phyloP scores from a whole-genome alignment of 164 flowering plant genomes.

The Platanus orientalis region DNA sequence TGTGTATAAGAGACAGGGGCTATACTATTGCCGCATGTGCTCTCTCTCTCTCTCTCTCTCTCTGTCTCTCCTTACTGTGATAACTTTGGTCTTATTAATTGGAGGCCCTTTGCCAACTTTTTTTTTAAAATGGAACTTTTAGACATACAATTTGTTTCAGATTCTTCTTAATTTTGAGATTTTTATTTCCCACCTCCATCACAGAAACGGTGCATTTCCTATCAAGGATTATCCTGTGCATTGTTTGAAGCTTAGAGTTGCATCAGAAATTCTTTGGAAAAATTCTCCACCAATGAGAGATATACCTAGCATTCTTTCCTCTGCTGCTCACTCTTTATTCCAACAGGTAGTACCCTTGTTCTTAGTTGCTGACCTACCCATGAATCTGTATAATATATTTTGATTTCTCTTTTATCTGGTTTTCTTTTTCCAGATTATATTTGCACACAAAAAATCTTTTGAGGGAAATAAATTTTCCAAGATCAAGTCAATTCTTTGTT shows the following conservation, averaged over 20 bases:
- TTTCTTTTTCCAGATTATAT: conserved; percentile 50
- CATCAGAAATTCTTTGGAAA: conserved; percentile 56
- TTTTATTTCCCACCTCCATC: background rate
- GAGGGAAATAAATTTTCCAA: conserved; percentile 35
- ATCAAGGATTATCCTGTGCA: conserved; percentile 50
- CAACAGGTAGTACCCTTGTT: conserved; percentile 45
- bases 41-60: too few species aligned
- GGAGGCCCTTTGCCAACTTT: too few species aligned
- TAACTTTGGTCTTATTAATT: too few species aligned
- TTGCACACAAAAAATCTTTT: conserved; percentile 70
- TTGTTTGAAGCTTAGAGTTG: conserved; percentile 51
- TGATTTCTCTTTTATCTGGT: background rate
- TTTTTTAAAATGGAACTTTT: background rate
- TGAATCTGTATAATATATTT: background rate
- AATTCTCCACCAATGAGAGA: conserved; percentile 23
- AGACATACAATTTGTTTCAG: background rate
- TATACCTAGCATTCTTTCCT: conserved; percentile 31
- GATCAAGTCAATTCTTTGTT: conserved; percentile 39
- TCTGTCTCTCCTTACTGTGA: too few species aligned
- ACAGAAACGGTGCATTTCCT: conserved; percentile 42
- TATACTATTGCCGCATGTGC: too few species aligned
- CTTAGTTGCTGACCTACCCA: background rate
- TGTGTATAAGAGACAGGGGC: too few species aligned
- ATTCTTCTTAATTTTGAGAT: background rate
- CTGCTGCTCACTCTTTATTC: conserved; percentile 55